Percentiles rank a stretch among this genome's conserved stretches.
These are phyloP conservation scores for Apophysomyces variabilis DNA, from an alignment of 371 early-diverging fungal species.

Conservation along the genomic window DNA sequence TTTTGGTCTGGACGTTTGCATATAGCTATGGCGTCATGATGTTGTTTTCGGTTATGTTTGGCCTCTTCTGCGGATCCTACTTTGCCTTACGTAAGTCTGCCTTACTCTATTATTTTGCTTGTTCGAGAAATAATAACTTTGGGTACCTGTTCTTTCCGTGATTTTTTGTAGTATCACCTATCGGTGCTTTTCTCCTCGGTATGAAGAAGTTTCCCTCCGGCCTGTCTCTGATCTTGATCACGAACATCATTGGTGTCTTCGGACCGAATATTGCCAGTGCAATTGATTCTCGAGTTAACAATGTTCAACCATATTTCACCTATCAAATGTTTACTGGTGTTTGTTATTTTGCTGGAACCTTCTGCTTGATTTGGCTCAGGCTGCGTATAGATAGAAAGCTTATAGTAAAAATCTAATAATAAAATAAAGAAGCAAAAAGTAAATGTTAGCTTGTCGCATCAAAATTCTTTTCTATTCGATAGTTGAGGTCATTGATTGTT, in stretches of 20 bases:
- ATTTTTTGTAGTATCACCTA: slow-evolving; percentile 35
- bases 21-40: slow-evolving; percentile 40
- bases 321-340: slow-evolving; percentile 44
- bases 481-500: no score
- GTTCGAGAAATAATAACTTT: neutral
- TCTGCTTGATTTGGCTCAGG: slow-evolving; percentile 31
- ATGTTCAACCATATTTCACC: slow-evolving; percentile 28
- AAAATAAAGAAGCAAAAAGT: no score
- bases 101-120: neutral
- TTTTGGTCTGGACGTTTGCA: slow-evolving; percentile 61
- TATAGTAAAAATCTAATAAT: slow-evolving; percentile 22
- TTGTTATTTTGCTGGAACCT: slow-evolving; percentile 29
- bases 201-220: slow-evolving; percentile 48
- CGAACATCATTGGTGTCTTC: slow-evolving; percentile 33
- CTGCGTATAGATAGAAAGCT: slow-evolving; percentile 28
- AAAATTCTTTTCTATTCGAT: no score
- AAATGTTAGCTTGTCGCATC: no score
- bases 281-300: slow-evolving; percentile 28
- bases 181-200: slow-evolving; percentile 34
- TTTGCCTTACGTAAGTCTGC: slow-evolving; percentile 35
- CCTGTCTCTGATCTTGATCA: slow-evolving; percentile 34
- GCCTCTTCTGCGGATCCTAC: slow-evolving; percentile 43
- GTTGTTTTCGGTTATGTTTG: slow-evolving; percentile 46
- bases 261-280: slow-evolving; percentile 44
- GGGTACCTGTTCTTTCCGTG: neutral